These are phyloP conservation scores for Turritis glabra DNA, from an alignment of 345 rosid genomes.

Conservation along the genomic window DNA sequence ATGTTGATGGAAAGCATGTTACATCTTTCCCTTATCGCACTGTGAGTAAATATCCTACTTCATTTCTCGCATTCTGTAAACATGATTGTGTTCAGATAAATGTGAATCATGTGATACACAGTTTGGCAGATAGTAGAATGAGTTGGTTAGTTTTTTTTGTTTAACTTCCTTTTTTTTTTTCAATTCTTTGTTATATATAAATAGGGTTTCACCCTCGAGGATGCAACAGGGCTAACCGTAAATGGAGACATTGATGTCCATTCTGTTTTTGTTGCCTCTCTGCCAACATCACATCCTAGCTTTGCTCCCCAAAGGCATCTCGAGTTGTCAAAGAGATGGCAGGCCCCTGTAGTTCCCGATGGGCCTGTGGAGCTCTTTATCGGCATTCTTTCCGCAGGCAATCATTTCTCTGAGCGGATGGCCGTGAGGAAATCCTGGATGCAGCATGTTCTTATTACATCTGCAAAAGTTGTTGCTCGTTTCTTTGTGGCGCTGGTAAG, in stretches of 20 bases:
- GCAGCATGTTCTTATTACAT: conserved; percentile 76
- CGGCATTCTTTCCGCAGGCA: conserved; percentile 93
- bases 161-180: no score
- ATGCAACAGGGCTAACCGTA: conserved; percentile 87
- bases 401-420: conserved; percentile 95
- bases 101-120: background rate
- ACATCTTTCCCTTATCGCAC: conserved; percentile 91
- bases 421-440: conserved; percentile 97
- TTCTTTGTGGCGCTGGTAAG: conserved; percentile 92
- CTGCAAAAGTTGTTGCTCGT: conserved; percentile 88
- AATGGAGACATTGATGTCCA: conserved; percentile 80
- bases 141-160: background rate
- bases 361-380: conserved; percentile 71
- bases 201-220: conserved; percentile 93
- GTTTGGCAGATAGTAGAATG: background rate
- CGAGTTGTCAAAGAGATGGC: conserved; percentile 80
- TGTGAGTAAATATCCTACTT: conserved; percentile 53
- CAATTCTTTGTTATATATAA: background rate
- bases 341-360: conserved; percentile 65
- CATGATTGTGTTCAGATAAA: conserved; percentile 11
- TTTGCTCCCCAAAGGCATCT: conserved; percentile 81
- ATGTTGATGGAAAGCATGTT: conserved; percentile 86
- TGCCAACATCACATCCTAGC: conserved; percentile 85
- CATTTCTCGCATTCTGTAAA: no score
- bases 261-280: conserved; percentile 77